Evolutionary conservation across 495 filamentous ascomycete genomes (phyloP).

Genomic region (Geopyxis carbonaria): DNA sequence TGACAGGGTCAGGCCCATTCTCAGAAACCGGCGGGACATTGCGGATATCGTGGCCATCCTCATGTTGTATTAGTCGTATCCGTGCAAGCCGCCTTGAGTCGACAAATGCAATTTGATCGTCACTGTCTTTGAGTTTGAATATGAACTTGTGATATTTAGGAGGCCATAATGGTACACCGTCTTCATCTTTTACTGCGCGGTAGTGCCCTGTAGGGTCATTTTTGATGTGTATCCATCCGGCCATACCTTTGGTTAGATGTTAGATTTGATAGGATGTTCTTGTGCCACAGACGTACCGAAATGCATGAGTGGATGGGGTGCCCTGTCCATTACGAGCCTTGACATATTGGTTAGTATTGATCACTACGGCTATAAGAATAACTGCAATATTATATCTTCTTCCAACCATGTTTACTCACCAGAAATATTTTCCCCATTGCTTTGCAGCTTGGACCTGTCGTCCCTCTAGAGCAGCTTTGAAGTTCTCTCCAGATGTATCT

Average conservation of each 20-base stretch:
- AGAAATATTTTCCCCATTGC: conserved; percentile 94
- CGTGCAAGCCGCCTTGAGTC: conserved; percentile 61
- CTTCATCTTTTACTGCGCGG: conserved; percentile 45
- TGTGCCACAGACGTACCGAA: conserved; percentile 39
- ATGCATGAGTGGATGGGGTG: conserved; percentile 83
- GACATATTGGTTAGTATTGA: background rate
- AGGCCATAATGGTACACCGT: conserved; percentile 55
- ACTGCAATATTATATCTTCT: no score
- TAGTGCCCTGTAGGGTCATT: conserved; percentile 63
- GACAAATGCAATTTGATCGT: conserved; percentile 64
- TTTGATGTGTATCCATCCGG: conserved; percentile 74
- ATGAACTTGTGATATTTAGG: conserved; percentile 81
- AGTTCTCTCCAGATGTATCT: conserved; percentile 57
- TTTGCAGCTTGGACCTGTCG: conserved; percentile 44
- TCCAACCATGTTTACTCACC: conserved; percentile 38
- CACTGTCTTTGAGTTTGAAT: conserved; percentile 43
- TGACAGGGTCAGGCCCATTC: conserved; percentile 86
- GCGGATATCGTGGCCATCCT: conserved; percentile 49
- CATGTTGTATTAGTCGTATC: conserved; percentile 67
- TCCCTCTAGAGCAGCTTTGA: conserved; percentile 54
- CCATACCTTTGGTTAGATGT: conserved; percentile 12
- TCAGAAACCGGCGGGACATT: conserved; percentile 60
- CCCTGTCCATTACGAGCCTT: conserved; percentile 33
- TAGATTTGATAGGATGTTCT: background rate
- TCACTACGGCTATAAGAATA: background rate